Evolutionary conservation across 148 eudicot genomes (phyloP), one percentile per base, ranked within the genome.

Genomic region (Bassia scoparia): DNA sequence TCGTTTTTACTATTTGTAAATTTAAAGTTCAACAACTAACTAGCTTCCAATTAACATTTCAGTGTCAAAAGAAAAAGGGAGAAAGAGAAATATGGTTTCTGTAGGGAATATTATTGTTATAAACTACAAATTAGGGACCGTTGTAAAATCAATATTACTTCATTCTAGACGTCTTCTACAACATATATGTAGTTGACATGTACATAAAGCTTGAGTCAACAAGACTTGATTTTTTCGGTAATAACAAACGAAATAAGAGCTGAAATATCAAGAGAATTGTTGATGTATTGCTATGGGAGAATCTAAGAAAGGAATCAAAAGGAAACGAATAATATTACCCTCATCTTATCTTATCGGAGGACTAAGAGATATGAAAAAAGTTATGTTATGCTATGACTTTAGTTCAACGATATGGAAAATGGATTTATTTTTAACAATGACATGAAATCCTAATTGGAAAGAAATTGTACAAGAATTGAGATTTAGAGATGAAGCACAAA

Each of bases 331-430:
- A 24, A 26, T 74, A 2, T 59, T 80, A 5, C 75, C 83, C 3
- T 0, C 60, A 0, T 71, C 82, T 1, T 78, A n/a, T n/a, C n/a
- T 79, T 29, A 76, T 67, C 2, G 79, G 84, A 0, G 81, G 83
- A 0, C 84, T 81, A 16, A 24, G 79, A 21, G 79, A 81, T 27
- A 84, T 81, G 83, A 44, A 54, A 5, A 49, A 35, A 9, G 74
- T 30, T 84, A 69, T 67, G 7, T 81, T 30, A 81, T 71, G 78
- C 82, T 1, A 79, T 81, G 76, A 21, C 79, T 14, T 73, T 81
- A 20, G 77, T 79, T 9, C 81, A 76, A 43, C 38, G 26, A 2
- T 77, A 5, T 67, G 79, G 74, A 0, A 84, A 73, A 30, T 79
- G 71, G 71, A 81, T 27, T 31, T 81, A 3, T 73, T 81, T 16